Conservation (phyloP, 495 filamentous ascomycete genomes). For the Aspergillus mulundensis region DNA sequence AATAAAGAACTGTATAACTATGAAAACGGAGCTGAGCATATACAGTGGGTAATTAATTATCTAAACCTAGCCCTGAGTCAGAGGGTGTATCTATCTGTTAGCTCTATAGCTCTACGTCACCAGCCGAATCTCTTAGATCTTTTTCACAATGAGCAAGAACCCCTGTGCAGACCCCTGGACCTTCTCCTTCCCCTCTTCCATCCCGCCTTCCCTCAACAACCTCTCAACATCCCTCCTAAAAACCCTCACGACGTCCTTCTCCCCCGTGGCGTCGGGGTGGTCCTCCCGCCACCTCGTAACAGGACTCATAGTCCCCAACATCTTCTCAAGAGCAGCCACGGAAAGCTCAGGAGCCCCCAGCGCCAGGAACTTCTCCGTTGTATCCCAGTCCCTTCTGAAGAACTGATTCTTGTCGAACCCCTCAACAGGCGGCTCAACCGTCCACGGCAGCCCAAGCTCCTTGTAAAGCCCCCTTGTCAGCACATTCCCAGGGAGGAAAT, state of each 20-base stretch:
- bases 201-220: slow-evolving; percentile 20
- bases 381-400: slow-evolving; percentile 38
- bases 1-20: no score
- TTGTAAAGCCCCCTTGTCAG: slow-evolving; percentile 35
- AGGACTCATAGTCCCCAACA: slow-evolving; percentile 36
- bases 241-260: slow-evolving; percentile 21
- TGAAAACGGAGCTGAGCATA: no score
- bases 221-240: slow-evolving; percentile 21
- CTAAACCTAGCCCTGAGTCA: no score
- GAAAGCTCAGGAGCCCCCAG: slow-evolving; percentile 17
- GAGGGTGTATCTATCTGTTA: no score
- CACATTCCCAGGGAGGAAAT: slow-evolving; percentile 32
- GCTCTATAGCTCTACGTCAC: no score
- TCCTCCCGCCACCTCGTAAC: slow-evolving; percentile 49
- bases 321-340: slow-evolving; percentile 31
- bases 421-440: slow-evolving; percentile 23
- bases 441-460: slow-evolving; percentile 50
- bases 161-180: slow-evolving; percentile 9
- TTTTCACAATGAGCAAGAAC: slow-evolving; percentile 21
- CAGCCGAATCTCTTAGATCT: no score
- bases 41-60: no score
- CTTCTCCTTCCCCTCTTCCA: slow-evolving; percentile 19
- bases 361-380: slow-evolving; percentile 18
- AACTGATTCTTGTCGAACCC: slow-evolving; percentile 41
- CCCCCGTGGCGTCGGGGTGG: slow-evolving; percentile 29